Evolutionary conservation across 2,329 filamentous ascomycete species (phyloP), one percentile per base, ranked within the genome.

Genomic region (Decorospora gaudefroyi): DNA sequence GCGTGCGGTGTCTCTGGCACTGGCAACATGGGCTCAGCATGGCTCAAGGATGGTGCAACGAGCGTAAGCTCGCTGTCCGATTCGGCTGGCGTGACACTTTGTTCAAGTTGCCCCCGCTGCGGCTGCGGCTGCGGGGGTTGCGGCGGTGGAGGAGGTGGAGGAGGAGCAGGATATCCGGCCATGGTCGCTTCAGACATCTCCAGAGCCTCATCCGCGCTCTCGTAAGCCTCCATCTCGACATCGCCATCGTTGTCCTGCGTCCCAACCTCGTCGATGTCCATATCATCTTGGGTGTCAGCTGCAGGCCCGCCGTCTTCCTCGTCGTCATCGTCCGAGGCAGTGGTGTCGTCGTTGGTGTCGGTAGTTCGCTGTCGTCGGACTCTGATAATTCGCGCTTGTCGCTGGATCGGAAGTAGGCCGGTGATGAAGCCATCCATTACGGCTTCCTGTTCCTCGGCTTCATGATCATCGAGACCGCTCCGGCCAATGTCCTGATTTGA

Each of bases 381-480:
- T 18, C 57, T 48, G n/a, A 62, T 53, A 6, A 61, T 52, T n/a
- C 58, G 61, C 15, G 61, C 54, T 8, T 56, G 64, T 18, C 57
- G 58, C 28, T 65, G 63, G 16, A 57, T 53, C 4, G 55, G 53
- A 13, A 67, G 26, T 23, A 64, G 57, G 13, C 58, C 60, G 31
- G 55, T 52, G 18, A 62, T 59, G 37, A 64, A 64, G 18, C 56
- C 56, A 27, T 57, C 53, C 35, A 62, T 57, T 65, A 49, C 75
- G 57, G 39, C 73, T 64, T 69, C 61, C 55, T 71, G 53, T 53
- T 87, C 84, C 29, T 86, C 77, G 31, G 76, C 75, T 53, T 88
- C 84, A 58, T 95, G 88, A 61, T 95, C 90, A 64, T 93, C 87
- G 16, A 95, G 85, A 7, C 89, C 89, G 54, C 85, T 81, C 64